Conservation (phyloP, 352 stramenopile genomes). For the Pythium rhizo-oryzae region DNA sequence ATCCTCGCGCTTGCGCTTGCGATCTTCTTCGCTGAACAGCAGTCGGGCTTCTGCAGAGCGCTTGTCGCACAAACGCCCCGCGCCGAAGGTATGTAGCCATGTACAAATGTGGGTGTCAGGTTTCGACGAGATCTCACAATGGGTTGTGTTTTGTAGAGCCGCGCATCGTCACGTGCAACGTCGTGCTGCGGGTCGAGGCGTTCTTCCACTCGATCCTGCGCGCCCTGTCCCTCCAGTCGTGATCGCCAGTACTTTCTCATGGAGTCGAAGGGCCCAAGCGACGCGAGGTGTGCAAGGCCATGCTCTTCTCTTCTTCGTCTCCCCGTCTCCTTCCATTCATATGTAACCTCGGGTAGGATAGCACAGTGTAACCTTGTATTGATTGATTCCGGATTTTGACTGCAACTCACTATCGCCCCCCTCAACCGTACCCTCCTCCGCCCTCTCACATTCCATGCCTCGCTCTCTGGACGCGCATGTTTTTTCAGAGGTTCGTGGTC, state of each 20-base stretch:
- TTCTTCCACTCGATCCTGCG: slow-evolving; percentile 11
- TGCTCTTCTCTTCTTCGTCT: slow-evolving; percentile 1
- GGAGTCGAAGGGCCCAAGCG: neutral
- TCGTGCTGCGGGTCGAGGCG: slow-evolving; percentile 20
- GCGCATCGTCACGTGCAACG: slow-evolving; percentile 17
- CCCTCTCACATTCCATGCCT: slow-evolving; percentile 8
- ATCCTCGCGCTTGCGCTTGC: slow-evolving; percentile 44
- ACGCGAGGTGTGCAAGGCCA: neutral
- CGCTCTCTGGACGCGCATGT: neutral
- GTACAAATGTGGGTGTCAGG: neutral
- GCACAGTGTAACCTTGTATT: slow-evolving; percentile 30
- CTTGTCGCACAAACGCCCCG: slow-evolving; percentile 13
- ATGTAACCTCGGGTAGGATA: slow-evolving; percentile 27
- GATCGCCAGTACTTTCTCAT: neutral
- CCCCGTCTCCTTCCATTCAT: slow-evolving; percentile 5
- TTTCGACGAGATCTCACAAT: neutral
- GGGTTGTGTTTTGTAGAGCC: neutral
- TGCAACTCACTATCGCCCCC: slow-evolving; percentile 15
- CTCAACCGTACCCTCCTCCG: no score
- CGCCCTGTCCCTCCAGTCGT: slow-evolving; percentile 9
- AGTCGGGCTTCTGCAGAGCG: slow-evolving; percentile 26
- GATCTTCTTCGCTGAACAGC: slow-evolving; percentile 44
- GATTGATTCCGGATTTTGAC: slow-evolving; percentile 6
- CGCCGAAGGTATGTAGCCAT: slow-evolving; percentile 23
- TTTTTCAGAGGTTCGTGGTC: slow-evolving; percentile 10